A percentile compares a stretch with the other conserved stretches of the same genome.
These are phyloP conservation scores for Claviceps sp. DNA, from an alignment of 2,329 filamentous ascomycete genomes.

Conservation along the genomic window DNA sequence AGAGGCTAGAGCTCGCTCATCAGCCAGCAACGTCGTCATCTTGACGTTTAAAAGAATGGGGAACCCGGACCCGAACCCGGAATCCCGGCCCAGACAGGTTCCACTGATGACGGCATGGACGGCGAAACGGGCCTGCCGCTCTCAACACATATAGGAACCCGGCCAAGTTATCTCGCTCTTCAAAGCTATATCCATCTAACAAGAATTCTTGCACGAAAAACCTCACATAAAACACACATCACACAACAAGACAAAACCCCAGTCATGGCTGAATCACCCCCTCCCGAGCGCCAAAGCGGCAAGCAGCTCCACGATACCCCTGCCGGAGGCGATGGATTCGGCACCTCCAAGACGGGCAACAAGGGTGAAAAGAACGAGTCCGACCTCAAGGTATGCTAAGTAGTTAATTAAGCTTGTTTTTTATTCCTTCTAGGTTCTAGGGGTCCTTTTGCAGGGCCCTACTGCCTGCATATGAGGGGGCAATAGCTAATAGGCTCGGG, in stretches of 20 bases:
- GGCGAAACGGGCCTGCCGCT: not conserved
- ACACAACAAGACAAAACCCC: conserved; percentile 17
- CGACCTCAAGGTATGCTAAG: conserved; percentile 33
- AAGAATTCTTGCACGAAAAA: no score
- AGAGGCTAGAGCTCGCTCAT: not conserved
- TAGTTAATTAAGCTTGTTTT: not conserved
- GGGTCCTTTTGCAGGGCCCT: no score
- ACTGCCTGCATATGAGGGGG: no score
- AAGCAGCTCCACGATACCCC: conserved; percentile 48
- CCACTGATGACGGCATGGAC: not conserved
- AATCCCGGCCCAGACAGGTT: no score
- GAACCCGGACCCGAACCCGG: no score
- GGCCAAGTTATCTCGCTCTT: no score
- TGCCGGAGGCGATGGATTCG: conserved; percentile 42
- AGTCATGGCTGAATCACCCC: conserved; percentile 66
- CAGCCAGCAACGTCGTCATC: not conserved
- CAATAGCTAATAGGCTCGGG: not conserved
- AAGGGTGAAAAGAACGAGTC: conserved; percentile 38
- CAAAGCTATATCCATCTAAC: no score
- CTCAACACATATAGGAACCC: not conserved
- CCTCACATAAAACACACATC: no score
- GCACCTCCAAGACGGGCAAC: conserved; percentile 39
- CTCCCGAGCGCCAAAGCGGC: conserved; percentile 53
- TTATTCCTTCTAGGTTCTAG: not conserved
- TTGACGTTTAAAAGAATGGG: not conserved